phyloP scores from a whole-genome alignment of 768 basidiomycete species.

The Suillus subluteus region DNA sequence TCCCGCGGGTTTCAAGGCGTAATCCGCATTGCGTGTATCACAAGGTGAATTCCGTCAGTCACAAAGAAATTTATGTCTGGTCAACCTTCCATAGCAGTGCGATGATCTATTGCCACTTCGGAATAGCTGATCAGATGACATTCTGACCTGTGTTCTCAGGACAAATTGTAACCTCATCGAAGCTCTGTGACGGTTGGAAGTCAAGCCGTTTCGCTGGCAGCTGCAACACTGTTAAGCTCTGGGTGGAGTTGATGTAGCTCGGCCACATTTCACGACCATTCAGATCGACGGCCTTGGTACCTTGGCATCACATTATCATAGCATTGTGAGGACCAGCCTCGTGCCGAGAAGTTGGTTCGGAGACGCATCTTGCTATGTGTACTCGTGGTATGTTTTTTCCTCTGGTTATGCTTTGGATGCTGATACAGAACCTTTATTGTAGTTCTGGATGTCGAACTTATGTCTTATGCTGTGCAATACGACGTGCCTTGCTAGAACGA shows the following conservation, averaged over 20 bases:
- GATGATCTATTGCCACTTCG: neutral
- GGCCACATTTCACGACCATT: neutral
- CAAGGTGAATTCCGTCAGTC: neutral
- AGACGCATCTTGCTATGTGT: neutral
- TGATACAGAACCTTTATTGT: neutral
- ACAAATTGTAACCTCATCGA: neutral
- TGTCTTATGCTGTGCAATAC: neutral
- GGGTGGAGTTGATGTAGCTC: neutral
- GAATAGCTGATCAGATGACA: neutral
- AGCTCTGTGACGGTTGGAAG: neutral
- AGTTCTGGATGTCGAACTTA: neutral
- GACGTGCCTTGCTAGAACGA: neutral
- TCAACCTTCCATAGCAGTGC: neutral
- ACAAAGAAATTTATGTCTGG: neutral
- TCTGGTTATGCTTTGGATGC: neutral
- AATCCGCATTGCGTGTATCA: neutral
- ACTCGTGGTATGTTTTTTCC: neutral
- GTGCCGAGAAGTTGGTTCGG: neutral
- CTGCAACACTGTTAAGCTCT: neutral
- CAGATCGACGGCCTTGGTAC: neutral
- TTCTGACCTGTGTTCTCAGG: neutral
- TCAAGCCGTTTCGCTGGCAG: neutral
- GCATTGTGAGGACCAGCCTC: neutral
- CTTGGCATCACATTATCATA: neutral
- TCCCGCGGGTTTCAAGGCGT: neutral